Evolutionary conservation across 2,329 filamentous ascomycete species (phyloP), one percentile per base, ranked within the genome.

Genomic region (Coleophoma crateriformis): DNA sequence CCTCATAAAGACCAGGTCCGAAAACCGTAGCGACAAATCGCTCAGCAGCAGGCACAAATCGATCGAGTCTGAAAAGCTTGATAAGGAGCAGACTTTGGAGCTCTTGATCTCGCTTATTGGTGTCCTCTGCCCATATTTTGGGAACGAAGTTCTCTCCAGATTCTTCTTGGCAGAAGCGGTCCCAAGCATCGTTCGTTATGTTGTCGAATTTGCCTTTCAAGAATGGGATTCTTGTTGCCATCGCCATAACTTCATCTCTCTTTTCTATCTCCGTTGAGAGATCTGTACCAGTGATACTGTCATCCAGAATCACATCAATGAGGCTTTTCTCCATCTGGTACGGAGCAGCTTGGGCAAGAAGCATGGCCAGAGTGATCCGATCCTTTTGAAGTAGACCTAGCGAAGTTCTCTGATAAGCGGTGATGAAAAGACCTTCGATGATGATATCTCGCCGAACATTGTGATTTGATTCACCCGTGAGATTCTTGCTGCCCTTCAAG

Each of bases 21-120:
- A 99, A 96, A 5, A 97, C 89, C 7, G 84, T 78, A 10, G 81
- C 79, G 33, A 95, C 88, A 61, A 99, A 96, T n/a, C 84, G 84
- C 70, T 99, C 91, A 0, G 91, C 91, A 14, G 87, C 83, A 13
- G 95, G 94, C 13, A 99, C 88, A 61, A 99, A 95, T 39, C 95
- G 85, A 67, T 99, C 94, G 59, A 97, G 85, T 52, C 95, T 87
- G 79, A 95, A 95, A 15, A 97, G 76, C 69, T 97, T 99, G 70
- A 99, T 81, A 14, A 99, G 77, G 7, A 99, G 75, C 48, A 99
- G 79, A n/a, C 89, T 88, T 45, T 87, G 76, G 22, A 99, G 80
- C 15, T 87, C 82, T 67, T 87, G 82, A 67, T 96, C 88, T 50
- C 87, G 80, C 4, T 79, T 73, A 53, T 82, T 78, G 5, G 76